Conservation (phyloP, 2,329 filamentous ascomycete genomes). For the Scorias spongiosa region DNA sequence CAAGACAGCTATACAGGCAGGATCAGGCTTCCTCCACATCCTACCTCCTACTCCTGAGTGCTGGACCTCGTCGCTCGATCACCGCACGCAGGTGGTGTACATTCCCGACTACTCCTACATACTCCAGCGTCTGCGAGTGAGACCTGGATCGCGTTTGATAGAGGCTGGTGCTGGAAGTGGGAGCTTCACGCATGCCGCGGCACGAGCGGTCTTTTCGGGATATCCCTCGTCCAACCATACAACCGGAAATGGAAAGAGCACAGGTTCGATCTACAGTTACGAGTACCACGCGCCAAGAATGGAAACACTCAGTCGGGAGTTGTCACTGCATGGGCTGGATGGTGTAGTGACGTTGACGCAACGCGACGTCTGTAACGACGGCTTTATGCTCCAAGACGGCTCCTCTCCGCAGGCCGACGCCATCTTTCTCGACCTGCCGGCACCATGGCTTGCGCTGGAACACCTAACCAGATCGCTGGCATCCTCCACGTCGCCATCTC, state of each 20-base stretch:
- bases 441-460: conserved; percentile 64
- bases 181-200: conserved; percentile 69
- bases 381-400: conserved; percentile 42
- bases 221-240: conserved; percentile 31
- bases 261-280: conserved; percentile 64
- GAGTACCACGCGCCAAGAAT: conserved; percentile 66
- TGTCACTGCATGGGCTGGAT: conserved; percentile 51
- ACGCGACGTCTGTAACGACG: conserved; percentile 62
- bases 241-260: neutral
- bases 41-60: conserved; percentile 66
- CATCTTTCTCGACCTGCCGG: conserved; percentile 66
- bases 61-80: conserved; percentile 67
- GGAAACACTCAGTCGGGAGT: conserved; percentile 52
- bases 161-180: conserved; percentile 73
- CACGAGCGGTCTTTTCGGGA: conserved; percentile 60
- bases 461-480: conserved; percentile 46
- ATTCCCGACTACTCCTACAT: conserved; percentile 79
- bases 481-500: conserved; percentile 21
- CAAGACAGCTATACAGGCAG: conserved; percentile 30
- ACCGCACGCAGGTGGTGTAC: conserved; percentile 75
- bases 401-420: conserved; percentile 45
- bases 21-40: conserved; percentile 59
- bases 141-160: conserved; percentile 58
- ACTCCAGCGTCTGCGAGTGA: conserved; percentile 56
- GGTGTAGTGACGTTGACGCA: conserved; percentile 57